These are phyloP conservation scores for Ogataea pini DNA, from an alignment of 805 yeast species.

Conservation along the genomic window DNA sequence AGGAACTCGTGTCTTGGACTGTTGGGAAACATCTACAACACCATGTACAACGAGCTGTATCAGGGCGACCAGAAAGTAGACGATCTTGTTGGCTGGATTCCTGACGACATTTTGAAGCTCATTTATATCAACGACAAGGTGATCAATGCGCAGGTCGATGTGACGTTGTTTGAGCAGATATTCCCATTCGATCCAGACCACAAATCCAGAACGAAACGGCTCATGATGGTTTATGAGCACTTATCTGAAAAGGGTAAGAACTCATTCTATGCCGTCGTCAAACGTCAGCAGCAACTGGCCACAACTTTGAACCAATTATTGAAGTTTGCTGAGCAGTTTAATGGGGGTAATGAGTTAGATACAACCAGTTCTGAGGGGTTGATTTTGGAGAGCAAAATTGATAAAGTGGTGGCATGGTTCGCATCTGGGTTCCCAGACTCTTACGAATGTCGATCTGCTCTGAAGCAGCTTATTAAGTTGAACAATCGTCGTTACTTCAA, in stretches of 20 bases:
- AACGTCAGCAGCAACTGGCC: slow-evolving; percentile 65
- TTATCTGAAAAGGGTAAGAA: slow-evolving; percentile 59
- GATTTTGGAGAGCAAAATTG: slow-evolving; percentile 38
- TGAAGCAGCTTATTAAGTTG: slow-evolving; percentile 53
- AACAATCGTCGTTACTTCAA: slow-evolving; percentile 62
- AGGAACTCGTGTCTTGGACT: slow-evolving; percentile 59
- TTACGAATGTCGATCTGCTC: slow-evolving; percentile 46
- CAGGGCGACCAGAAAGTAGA: slow-evolving; percentile 33
- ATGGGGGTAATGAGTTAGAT: slow-evolving; percentile 31
- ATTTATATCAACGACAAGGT: slow-evolving; percentile 71
- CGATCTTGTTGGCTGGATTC: slow-evolving; percentile 50
- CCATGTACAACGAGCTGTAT: slow-evolving; percentile 37
- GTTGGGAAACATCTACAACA: slow-evolving; percentile 56
- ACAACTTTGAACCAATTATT: slow-evolving; percentile 51
- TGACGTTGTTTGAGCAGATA: slow-evolving; percentile 56
- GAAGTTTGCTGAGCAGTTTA: slow-evolving; percentile 48
- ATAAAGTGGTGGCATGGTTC: slow-evolving; percentile 64
- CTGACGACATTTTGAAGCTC: slow-evolving; percentile 62
- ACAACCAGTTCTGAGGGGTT: slow-evolving; percentile 23
- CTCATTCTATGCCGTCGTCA: slow-evolving; percentile 68
- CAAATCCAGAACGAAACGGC: slow-evolving; percentile 49
- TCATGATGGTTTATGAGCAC: slow-evolving; percentile 47
- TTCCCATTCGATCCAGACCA: slow-evolving; percentile 53
- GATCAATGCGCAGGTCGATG: slow-evolving; percentile 68
- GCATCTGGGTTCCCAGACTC: slow-evolving; percentile 54